phyloP scores from a whole-genome alignment of 257 asterid genomes.

The Scutellaria minor region DNA sequence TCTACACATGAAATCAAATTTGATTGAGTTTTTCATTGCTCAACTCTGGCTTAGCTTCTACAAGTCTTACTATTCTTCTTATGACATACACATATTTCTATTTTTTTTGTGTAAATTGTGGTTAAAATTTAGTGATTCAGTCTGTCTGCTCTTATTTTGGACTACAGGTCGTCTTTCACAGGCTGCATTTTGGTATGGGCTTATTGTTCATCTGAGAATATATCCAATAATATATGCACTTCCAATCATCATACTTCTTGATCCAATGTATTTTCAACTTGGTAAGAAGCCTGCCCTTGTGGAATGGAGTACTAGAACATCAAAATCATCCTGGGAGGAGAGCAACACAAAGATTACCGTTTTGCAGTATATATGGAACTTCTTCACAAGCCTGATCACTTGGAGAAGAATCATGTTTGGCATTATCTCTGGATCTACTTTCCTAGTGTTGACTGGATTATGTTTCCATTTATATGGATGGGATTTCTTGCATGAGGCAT shows the following conservation, averaged over 20 bases:
- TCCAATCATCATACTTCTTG: constrained; percentile 76
- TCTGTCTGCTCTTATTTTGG: constrained; percentile 28
- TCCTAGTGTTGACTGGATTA: constrained; percentile 70
- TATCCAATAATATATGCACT: constrained; percentile 92
- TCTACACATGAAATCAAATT: not conserved
- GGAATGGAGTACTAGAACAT: constrained; percentile 59
- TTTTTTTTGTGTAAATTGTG: not conserved
- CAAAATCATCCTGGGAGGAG: constrained; percentile 37
- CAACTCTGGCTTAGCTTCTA: not conserved
- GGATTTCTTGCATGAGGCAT: constrained; percentile 92
- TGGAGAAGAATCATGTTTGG: constrained; percentile 84
- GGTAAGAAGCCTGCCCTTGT: constrained; percentile 65
- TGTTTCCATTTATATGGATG: constrained; percentile 76
- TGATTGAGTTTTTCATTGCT: not conserved
- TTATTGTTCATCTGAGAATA: constrained; percentile 89
- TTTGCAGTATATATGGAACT: constrained; percentile 35
- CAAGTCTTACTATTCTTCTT: not conserved
- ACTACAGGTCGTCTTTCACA: constrained; percentile 64
- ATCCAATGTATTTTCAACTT: constrained; percentile 58
- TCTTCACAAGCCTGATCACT: constrained; percentile 54
- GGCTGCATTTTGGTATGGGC: constrained; percentile 97
- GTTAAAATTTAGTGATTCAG: not conserved
- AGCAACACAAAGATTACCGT: constrained; percentile 37
- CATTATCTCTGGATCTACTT: constrained; percentile 68
- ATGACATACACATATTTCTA: not conserved